Evolutionary conservation across 2,329 filamentous ascomycete species (phyloP).

Genomic region (Nothophaeocryptopus gaeumannii): DNA sequence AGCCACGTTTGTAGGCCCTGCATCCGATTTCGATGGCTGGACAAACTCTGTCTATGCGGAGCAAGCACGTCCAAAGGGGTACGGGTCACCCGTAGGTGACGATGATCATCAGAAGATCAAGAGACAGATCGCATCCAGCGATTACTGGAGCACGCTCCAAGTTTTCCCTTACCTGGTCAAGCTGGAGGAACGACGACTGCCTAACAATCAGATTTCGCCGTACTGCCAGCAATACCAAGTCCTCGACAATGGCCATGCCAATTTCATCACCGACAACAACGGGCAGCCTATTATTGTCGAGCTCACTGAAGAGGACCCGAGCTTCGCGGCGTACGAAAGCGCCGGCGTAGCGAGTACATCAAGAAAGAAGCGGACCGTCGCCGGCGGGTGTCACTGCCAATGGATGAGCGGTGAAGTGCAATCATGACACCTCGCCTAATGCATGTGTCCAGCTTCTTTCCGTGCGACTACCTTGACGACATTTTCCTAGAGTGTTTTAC

Average conservation of each 20-base stretch:
- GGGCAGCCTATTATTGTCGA: conserved; percentile 38
- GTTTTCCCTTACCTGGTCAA: conserved; percentile 58
- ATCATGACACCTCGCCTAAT: neutral
- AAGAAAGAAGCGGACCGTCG: conserved; percentile 20
- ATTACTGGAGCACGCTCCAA: conserved; percentile 7
- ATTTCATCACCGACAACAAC: conserved; percentile 35
- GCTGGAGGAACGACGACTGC: conserved; percentile 61
- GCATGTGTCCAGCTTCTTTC: neutral
- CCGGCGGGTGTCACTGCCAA: conserved; percentile 37
- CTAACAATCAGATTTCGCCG: conserved; percentile 40
- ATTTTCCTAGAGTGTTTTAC: conserved; percentile 2
- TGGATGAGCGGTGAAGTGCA: conserved; percentile 31
- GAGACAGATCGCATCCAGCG: conserved; percentile 1
- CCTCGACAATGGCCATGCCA: conserved; percentile 49
- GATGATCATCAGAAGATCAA: too few species aligned
- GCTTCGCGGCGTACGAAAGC: conserved; percentile 26
- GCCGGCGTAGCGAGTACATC: conserved; percentile 17
- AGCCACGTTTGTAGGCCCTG: conserved; percentile 7
- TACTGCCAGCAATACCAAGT: conserved; percentile 67
- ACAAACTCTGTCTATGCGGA: conserved; percentile 2
- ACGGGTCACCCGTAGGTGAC: too few species aligned
- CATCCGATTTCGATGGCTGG: conserved; percentile 1
- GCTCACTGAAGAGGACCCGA: conserved; percentile 43
- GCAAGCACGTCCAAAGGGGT: neutral
- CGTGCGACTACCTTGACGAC: conserved; percentile 2